These are phyloP conservation scores for Thamnidium elegans DNA, from an alignment of 192 early-diverging fungal species.

Conservation along the genomic window DNA sequence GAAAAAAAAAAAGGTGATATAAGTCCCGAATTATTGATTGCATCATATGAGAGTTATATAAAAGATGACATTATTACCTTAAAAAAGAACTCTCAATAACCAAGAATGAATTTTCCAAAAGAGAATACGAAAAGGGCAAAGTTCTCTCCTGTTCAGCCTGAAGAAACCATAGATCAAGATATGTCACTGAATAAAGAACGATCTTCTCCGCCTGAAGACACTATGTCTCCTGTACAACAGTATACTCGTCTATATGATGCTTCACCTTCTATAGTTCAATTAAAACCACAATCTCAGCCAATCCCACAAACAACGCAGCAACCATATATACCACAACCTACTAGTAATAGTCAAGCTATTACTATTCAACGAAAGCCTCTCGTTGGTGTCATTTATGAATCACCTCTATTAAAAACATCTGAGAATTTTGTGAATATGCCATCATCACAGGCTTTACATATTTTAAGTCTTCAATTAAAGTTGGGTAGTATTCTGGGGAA, in stretches of 20 bases:
- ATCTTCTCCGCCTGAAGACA: too few species aligned
- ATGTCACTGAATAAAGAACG: too few species aligned
- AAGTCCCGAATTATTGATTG: too few species aligned
- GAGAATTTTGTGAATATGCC: constrained; percentile 24
- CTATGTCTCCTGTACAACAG: too few species aligned
- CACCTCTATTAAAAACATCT: constrained; percentile 11
- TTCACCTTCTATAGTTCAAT: too few species aligned
- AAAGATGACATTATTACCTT: not conserved
- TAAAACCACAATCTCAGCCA: too few species aligned
- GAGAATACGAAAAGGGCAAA: not conserved
- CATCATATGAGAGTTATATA: not conserved
- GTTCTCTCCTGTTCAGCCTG: too few species aligned
- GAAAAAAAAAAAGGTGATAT: not conserved
- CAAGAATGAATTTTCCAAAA: constrained; percentile 2
- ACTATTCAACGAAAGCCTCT: not conserved
- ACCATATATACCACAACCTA: too few species aligned
- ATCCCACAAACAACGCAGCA: too few species aligned
- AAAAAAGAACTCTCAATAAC: constrained; percentile 1
- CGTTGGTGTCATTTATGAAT: constrained; percentile 7
- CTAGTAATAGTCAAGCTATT: too few species aligned
- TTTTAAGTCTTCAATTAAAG: constrained; percentile 32
- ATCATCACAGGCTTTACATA: constrained; percentile 28
- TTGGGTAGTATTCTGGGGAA: constrained; percentile 19
- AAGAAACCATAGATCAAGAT: too few species aligned
- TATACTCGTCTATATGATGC: too few species aligned